Evolutionary conservation across 2,329 filamentous ascomycete genomes (phyloP).

Genomic region (Tolypocladium tropicale): DNA sequence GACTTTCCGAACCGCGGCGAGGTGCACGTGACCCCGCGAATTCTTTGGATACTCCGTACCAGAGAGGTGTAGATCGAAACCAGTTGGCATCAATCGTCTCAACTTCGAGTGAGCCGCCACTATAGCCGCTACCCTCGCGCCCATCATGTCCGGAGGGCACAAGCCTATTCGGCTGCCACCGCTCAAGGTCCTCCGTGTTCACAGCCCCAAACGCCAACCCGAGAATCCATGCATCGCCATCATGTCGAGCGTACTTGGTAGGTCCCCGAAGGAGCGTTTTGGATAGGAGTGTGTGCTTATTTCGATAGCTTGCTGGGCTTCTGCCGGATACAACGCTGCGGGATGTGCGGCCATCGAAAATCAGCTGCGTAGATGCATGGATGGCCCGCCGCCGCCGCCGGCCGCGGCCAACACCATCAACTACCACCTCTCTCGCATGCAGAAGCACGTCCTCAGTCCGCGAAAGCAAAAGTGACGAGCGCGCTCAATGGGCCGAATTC

Average conservation of each 20-base stretch:
- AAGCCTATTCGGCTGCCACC: slow-evolving; percentile 49
- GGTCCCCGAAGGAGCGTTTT: slow-evolving; percentile 9
- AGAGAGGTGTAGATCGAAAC: too few species aligned
- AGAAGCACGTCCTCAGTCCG: slow-evolving; percentile 51
- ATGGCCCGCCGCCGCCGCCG: slow-evolving; percentile 49
- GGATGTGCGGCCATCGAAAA: slow-evolving; percentile 51
- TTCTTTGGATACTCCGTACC: too few species aligned
- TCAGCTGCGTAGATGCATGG: slow-evolving; percentile 64
- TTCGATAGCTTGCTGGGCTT: slow-evolving; percentile 68
- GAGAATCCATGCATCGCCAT: slow-evolving; percentile 43
- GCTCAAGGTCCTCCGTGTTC: slow-evolving; percentile 42
- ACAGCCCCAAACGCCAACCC: slow-evolving; percentile 37
- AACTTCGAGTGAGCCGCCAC: neutral
- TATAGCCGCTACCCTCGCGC: neutral
- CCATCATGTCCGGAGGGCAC: slow-evolving; percentile 32
- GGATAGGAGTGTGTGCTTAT: neutral
- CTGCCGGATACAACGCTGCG: slow-evolving; percentile 55
- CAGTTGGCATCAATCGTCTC: neutral
- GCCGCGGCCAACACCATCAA: slow-evolving; percentile 70
- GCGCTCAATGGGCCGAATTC: neutral
- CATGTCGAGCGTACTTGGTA: slow-evolving; percentile 49
- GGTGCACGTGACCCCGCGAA: neutral
- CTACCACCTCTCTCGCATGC: slow-evolving; percentile 77
- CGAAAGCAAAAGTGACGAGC: slow-evolving; percentile 21
- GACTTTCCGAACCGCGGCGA: neutral